phyloP scores from a whole-genome alignment of 345 rosid species.

The Carallia brachiata region DNA sequence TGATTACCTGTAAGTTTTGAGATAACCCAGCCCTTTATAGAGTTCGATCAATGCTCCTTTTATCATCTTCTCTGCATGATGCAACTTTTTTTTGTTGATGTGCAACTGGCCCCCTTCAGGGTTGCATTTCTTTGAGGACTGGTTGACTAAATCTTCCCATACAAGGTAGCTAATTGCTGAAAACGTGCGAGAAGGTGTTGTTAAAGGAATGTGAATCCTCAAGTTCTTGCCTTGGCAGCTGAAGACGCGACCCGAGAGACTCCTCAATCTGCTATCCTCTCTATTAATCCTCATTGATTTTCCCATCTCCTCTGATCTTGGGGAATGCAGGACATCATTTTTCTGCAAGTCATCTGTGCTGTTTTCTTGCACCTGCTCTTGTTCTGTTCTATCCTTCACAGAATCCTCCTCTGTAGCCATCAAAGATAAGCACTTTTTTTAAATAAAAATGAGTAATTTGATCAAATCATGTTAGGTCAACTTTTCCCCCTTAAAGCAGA shows the following conservation, averaged over 20 bases:
- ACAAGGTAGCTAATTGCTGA: constrained; percentile 76
- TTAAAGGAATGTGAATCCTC: constrained; percentile 79
- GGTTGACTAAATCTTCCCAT: constrained; percentile 69
- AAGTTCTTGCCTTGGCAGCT: constrained; percentile 73
- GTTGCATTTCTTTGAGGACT: constrained; percentile 57
- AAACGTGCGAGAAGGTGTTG: constrained; percentile 76
- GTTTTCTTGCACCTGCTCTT: constrained; percentile 52
- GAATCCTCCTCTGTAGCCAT: constrained; percentile 64
- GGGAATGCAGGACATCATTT: constrained; percentile 40
- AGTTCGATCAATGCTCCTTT: constrained; percentile 81
- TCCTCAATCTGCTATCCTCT: constrained; percentile 44
- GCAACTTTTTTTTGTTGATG: constrained; percentile 74
- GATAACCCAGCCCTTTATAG: constrained; percentile 82
- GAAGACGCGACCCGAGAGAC: constrained; percentile 54
- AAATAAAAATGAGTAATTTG: too few relatives aligned
- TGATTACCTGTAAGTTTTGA: constrained; percentile 73
- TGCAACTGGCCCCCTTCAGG: constrained; percentile 54
- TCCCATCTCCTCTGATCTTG: constrained; percentile 43
- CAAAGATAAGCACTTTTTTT: background rate
- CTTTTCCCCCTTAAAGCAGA: too few relatives aligned
- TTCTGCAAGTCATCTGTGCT: constrained; percentile 42
- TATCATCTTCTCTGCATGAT: constrained; percentile 88
- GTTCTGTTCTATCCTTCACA: constrained; percentile 51
- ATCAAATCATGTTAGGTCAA: too few relatives aligned
- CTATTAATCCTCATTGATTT: constrained; percentile 41